Percentiles rank a stretch among this genome's conserved stretches.
Conservation (phyloP, 768 basidiomycete genomes). For the Leccinum uliginosum region DNA sequence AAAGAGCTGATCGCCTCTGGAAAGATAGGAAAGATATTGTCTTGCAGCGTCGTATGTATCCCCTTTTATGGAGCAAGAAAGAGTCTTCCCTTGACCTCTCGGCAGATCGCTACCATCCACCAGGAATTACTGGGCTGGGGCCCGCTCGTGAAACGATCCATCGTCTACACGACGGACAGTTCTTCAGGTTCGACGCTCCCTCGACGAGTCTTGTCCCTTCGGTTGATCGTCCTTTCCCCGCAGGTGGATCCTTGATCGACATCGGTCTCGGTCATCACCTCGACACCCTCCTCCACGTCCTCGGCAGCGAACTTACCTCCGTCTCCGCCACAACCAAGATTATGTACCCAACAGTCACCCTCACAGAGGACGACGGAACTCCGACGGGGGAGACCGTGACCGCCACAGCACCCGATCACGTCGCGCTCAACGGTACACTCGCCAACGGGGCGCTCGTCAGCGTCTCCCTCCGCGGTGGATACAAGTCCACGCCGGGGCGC, state of each 20-base stretch:
- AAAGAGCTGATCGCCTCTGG: conserved; percentile 7
- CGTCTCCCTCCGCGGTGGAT: conserved; percentile 2
- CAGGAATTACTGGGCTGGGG: conserved; percentile 1
- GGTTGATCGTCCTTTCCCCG: not conserved
- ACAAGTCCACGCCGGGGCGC: conserved; percentile 9
- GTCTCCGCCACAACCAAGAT: conserved; percentile 3
- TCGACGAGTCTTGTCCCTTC: not conserved
- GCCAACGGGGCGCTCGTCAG: conserved; percentile 5
- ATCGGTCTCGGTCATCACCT: conserved; percentile 3
- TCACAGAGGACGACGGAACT: conserved; percentile 4
- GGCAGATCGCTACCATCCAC: not conserved
- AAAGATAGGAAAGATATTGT: conserved; percentile 7
- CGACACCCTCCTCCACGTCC: conserved; percentile 5
- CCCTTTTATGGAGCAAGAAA: not conserved
- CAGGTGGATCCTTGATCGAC: conserved; percentile 3
- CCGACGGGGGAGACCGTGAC: conserved; percentile 4
- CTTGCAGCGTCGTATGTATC: conserved; percentile 7
- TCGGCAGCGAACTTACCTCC: conserved; percentile 1
- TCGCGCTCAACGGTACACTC: conserved; percentile 3
- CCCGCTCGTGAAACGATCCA: not conserved
- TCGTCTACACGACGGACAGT: not conserved
- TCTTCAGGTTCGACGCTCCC: not conserved
- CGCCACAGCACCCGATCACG: conserved; percentile 2
- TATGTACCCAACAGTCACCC: conserved; percentile 1
- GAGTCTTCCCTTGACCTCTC: not conserved